phyloP scores from a whole-genome alignment of 805 yeast genomes.

The Kuraishia ogatae region DNA sequence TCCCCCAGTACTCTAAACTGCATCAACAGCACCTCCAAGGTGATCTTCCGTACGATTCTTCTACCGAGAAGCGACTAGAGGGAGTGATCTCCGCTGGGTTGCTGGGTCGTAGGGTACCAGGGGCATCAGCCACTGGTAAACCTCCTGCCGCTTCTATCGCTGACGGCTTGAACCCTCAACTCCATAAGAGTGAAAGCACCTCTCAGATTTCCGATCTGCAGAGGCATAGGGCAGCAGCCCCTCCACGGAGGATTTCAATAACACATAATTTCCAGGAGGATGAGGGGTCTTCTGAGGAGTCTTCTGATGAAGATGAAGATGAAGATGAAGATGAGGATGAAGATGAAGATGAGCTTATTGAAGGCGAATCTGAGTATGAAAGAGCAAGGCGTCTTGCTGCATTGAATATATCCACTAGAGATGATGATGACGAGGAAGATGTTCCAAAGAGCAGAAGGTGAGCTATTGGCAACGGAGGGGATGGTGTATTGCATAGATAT shows the following conservation, averaged over 20 bases:
- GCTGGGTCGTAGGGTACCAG: background rate
- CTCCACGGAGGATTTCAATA: background rate
- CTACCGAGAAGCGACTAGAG: background rate
- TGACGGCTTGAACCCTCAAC: background rate
- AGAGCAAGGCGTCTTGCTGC: constrained; percentile 22
- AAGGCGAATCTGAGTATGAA: constrained; percentile 16
- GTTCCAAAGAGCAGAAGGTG: constrained; percentile 6
- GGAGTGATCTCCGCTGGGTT: background rate
- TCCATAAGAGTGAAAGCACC: background rate
- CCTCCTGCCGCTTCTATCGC: no score
- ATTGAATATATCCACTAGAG: constrained; percentile 17
- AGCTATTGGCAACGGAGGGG: no score
- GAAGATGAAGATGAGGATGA: constrained; percentile 14
- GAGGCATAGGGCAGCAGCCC: background rate
- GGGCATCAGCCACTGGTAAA: no score
- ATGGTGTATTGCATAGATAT: no score
- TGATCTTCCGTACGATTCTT: background rate
- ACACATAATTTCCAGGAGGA: background rate
- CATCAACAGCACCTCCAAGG: background rate
- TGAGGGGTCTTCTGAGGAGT: constrained; percentile 5
- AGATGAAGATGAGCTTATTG: constrained; percentile 10
- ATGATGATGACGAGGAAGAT: constrained; percentile 29
- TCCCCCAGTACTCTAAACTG: background rate
- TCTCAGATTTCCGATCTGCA: background rate
- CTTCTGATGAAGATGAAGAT: constrained; percentile 16